phyloP scores from a whole-genome alignment of 306 rosid genomes.

The Albizia julibrissin region DNA sequence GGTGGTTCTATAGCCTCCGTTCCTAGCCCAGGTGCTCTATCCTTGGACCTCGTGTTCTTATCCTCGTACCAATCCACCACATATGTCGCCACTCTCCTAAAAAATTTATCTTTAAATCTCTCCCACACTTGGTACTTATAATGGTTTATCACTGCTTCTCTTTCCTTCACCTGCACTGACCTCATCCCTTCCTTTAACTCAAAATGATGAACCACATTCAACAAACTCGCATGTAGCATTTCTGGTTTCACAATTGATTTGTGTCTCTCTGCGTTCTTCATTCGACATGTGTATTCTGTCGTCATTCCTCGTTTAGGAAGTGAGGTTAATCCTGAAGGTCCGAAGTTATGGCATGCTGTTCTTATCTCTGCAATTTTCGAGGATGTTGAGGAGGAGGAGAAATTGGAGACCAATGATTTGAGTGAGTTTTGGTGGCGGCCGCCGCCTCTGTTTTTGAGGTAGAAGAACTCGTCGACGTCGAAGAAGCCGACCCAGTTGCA shows the following conservation, averaged over 20 bases:
- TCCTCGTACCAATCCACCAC: slow-evolving; percentile 95
- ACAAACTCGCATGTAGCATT: slow-evolving; percentile 64
- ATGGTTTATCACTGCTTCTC: slow-evolving; percentile 68
- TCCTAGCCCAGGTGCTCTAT: slow-evolving; percentile 95
- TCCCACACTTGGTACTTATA: slow-evolving; percentile 98
- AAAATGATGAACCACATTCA: slow-evolving; percentile 93
- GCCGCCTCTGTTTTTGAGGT: slow-evolving; percentile 51
- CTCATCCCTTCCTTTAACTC: slow-evolving; percentile 56
- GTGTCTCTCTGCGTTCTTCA: slow-evolving; percentile 72
- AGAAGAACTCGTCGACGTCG: slow-evolving; percentile 93
- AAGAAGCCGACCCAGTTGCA: slow-evolving; percentile 96
- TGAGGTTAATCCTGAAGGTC: slow-evolving; percentile 80
- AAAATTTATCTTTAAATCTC: slow-evolving; percentile 74
- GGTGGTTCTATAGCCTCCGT: slow-evolving; percentile 85
- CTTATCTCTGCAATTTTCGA: slow-evolving; percentile 67
- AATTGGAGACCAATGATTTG: slow-evolving; percentile 52
- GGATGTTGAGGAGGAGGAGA: slow-evolving; percentile 63
- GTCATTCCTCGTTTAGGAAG: slow-evolving; percentile 73
- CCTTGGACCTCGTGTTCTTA: slow-evolving; percentile 86
- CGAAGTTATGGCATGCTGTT: slow-evolving; percentile 85
- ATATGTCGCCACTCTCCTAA: slow-evolving; percentile 92
- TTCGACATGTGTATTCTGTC: slow-evolving; percentile 84
- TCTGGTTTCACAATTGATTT: slow-evolving; percentile 84
- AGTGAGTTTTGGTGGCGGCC: slow-evolving; percentile 42
- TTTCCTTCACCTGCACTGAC: slow-evolving; percentile 52